A percentile compares a stretch with the other conserved stretches of the same genome.
These are phyloP conservation scores for Viola odorata DNA, from an alignment of 345 rosid species.

Conservation along the genomic window DNA sequence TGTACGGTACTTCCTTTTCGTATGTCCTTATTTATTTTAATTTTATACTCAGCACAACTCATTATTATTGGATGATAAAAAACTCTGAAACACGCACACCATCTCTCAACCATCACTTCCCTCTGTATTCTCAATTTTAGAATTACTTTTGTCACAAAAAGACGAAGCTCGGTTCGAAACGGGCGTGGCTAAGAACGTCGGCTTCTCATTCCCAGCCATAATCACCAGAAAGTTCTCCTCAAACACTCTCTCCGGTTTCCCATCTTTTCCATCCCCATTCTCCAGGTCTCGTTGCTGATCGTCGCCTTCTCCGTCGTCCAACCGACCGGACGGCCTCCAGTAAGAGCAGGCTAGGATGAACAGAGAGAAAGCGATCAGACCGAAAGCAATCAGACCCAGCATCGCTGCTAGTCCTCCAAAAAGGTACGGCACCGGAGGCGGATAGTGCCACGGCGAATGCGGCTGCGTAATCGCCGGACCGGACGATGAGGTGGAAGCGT, in stretches of 20 bases:
- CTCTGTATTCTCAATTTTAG: constrained; percentile 20
- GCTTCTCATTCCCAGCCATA: constrained; percentile 27
- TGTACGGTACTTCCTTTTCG: not conserved
- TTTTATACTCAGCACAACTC: too few species aligned
- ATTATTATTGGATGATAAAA: too few species aligned
- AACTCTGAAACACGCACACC: too few species aligned
- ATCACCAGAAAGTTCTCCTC: constrained; percentile 24
- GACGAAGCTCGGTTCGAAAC: constrained; percentile 24
- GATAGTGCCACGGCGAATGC: constrained; percentile 89
- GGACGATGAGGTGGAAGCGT: constrained; percentile 13
- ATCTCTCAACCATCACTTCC: constrained; percentile 17
- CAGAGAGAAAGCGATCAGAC: too few species aligned
- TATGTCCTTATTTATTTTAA: too few species aligned
- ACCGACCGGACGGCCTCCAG: constrained; percentile 69
- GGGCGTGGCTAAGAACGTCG: constrained; percentile 29
- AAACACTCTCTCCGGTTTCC: constrained; percentile 3
- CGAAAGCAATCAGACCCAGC: constrained; percentile 87
- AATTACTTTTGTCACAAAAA: constrained; percentile 31
- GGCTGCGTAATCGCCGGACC: constrained; percentile 18
- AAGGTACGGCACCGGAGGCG: constrained; percentile 88
- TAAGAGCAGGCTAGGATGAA: constrained; percentile 87
- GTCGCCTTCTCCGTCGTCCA: constrained; percentile 1
- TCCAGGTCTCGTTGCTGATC: constrained; percentile 10
- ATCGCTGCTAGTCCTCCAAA: constrained; percentile 95
- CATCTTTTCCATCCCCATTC: constrained; percentile 11